Evolutionary conservation across 768 basidiomycete species (phyloP), one percentile per base, ranked within the genome.

Genomic region (Serendipita sp.): DNA sequence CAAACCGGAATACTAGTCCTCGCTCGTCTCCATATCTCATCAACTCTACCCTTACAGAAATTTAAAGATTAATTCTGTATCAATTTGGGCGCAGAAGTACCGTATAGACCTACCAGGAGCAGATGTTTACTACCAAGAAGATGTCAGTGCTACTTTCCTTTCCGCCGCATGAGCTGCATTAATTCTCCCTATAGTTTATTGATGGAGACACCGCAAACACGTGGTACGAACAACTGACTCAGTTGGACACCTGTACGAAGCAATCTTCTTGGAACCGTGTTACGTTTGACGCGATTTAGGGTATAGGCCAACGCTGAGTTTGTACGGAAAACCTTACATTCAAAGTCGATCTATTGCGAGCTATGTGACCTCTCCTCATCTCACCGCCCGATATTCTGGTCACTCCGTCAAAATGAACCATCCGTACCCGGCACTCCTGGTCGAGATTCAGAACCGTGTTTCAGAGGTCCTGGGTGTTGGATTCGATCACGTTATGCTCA

Each of bases 401-500:
- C 67, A 74, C 11, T 64, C 64, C 9, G 75, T 76, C 28, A 62
- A 66, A 9, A 72, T 76, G 72, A 65, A 72, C 48, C 68, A 74
- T 64, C 64, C 67, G 22, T 74, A 73, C 61, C 75, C 75, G 3
- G 64, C 65, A 9, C 61, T 72, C 1, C 65, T 77, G 14, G 62
- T 64, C 42, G 64, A 66, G 60, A 76, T 76, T 61, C 66, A 72
- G 58, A 61, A 65, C 9, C 24, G 45, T 30, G 69, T 77, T 14
- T 73, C 74, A 50, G 61, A 62, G 2, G 65, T 61, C 24, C 66
- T 76, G 4, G 71, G 70, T 0, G 69, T 73, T 9, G 66, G 44
- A 42, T 77, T 76, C 68, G 76, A 77, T 51, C 74, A 76, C 65
- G 69, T 69, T 60, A 75, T 77, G 75, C 68, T 75, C 64, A 77